Base-by-base conservation (phyloP, 1,284 basidiomycete genomes). In the Tilletia walkeri region DNA sequence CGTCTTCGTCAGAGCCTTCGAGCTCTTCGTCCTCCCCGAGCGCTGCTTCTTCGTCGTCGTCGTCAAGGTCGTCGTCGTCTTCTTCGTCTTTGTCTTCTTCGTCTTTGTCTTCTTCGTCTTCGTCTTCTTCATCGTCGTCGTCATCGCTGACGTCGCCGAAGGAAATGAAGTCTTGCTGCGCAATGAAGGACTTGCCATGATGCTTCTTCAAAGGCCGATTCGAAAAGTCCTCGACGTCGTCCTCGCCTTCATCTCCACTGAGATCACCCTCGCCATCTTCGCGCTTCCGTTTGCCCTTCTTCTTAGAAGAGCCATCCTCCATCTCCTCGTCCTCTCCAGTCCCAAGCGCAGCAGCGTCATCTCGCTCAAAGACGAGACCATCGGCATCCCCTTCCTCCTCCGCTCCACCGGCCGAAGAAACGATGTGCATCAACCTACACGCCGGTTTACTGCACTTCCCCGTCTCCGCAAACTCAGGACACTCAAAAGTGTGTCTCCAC, bases 401-500 rank as follows among this genome's bases (percentile, higher is more conserved):
- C 34, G 49, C 65, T 34, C 65, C 67, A 3, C 39, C 72, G 3
- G 59, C 67, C 1, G 74, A 75, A 2, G 78, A 69, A 12, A 79
- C 68, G 53, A 81, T 70, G 50, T 83, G 82, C 9, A 77, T 73
- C 36, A 82, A 66, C 56, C 77, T 73, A 54, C 82, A 82, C 0
- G 71, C 72, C 18, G 73, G 73, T 16, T 71, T 69, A 1, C 70
- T 54, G 68, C 81, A 82, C 48, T 67, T 73, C 10, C 82, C 81
- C 24, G 70, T 72, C 36, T 76, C 76, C 14, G 77, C 73, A 67
- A 80, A 82, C 50, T 80, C 80, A 2, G 80, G 79, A 66, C 80
- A 82, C 36, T 82, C 82, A 59, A 75, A 80, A 41, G 82, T 78
- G 66, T 83, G 82, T 30, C 81, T 70, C 67, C 72, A 20, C 12